Evolutionary conservation across 148 eudicot genomes (phyloP).

Genomic region (Silene conica): DNA sequence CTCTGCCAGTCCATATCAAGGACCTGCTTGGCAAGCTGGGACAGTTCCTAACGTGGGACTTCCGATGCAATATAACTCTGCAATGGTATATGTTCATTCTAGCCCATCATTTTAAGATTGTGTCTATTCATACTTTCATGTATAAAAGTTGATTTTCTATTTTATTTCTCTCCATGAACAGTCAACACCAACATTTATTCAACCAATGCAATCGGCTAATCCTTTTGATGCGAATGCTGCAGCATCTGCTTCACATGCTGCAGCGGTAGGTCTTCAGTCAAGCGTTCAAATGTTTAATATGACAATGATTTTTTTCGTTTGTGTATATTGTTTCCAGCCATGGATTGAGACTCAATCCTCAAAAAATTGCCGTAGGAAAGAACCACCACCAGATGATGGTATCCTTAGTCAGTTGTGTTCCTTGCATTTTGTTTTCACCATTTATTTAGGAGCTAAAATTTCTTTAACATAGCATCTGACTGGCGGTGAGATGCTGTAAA

Average conservation of each 20-base stretch:
- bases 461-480: too few species aligned
- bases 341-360: not conserved
- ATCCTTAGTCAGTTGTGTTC: not conserved
- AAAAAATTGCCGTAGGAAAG: not conserved
- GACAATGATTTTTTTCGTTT: not conserved
- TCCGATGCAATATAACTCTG: slow-evolving; percentile 56
- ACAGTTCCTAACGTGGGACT: slow-evolving; percentile 47
- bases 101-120: not conserved
- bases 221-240: slow-evolving; percentile 66
- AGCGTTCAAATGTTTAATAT: not conserved
- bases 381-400: not conserved
- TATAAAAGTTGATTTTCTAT: not conserved
- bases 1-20: slow-evolving; percentile 41
- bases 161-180: slow-evolving; percentile 30
- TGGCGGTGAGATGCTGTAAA: too few species aligned
- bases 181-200: slow-evolving; percentile 42
- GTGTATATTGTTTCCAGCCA: not conserved
- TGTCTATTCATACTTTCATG: not conserved
- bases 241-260: slow-evolving; percentile 48
- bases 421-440: not conserved
- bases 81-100: slow-evolving; percentile 40
- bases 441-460: too few species aligned
- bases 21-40: slow-evolving; percentile 71
- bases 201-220: slow-evolving; percentile 45
- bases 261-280: slow-evolving; percentile 41